Evolutionary conservation across 805 yeast genomes (phyloP).

Genomic region (Pichia membranifaciens): DNA sequence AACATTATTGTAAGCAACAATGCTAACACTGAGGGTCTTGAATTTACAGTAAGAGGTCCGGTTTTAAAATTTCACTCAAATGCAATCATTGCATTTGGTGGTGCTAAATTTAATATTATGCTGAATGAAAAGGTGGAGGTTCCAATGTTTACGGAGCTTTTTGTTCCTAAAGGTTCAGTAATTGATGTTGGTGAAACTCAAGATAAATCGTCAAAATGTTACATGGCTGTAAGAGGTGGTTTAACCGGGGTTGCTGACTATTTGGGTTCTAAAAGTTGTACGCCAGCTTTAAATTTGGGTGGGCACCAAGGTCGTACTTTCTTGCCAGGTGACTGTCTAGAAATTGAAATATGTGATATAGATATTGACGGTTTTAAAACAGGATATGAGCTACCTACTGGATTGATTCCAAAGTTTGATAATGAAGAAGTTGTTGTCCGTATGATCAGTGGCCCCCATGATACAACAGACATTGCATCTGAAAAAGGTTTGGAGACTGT

Average conservation of each 20-base stretch:
- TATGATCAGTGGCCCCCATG: conserved; percentile 28
- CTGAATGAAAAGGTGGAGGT: conserved; percentile 12
- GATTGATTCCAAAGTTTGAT: conserved; percentile 16
- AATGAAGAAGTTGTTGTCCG: conserved; percentile 15
- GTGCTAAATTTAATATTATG: conserved; percentile 21
- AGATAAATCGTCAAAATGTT: conserved; percentile 19
- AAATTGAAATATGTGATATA: conserved; percentile 8
- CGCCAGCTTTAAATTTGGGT: conserved; percentile 25
- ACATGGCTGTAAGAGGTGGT: conserved; percentile 28
- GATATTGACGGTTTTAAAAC: conserved; percentile 3
- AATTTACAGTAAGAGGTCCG: conserved; percentile 27
- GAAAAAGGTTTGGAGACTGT: conserved; percentile 22
- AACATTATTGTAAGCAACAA: conserved; percentile 25
- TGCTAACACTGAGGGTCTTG: conserved; percentile 19
- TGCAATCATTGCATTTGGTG: conserved; percentile 23
- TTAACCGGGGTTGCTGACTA: conserved; percentile 27
- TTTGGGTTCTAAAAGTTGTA: conserved; percentile 27
- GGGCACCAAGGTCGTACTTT: conserved; percentile 30
- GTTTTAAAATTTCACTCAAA: conserved; percentile 22
- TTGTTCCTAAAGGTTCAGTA: conserved; percentile 19
- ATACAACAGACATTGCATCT: conserved; percentile 25
- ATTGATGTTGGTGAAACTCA: conserved; percentile 23
- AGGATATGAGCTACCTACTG: conserved; percentile 18
- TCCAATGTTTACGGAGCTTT: conserved; percentile 23
- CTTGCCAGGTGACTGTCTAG: conserved; percentile 27